A percentile compares a stretch with the other conserved stretches of the same genome.
Evolutionary conservation across 768 basidiomycete species (phyloP).

Genomic region (Tylopilus sp.): DNA sequence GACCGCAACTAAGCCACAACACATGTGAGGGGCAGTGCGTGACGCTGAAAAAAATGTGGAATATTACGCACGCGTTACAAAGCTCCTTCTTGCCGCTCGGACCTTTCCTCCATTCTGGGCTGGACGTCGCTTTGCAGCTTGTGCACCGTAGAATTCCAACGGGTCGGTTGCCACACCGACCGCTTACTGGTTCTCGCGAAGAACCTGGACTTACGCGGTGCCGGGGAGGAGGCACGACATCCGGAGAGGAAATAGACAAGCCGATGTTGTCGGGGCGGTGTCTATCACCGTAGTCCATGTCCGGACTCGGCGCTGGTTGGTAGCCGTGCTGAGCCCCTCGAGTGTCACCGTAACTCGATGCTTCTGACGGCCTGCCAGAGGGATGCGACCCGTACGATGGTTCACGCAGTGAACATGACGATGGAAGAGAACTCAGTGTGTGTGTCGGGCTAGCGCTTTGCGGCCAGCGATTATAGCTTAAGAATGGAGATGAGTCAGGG

Average conservation of each 20-base stretch:
- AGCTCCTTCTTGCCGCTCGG: slow-evolving; percentile 88
- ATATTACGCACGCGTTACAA: slow-evolving; percentile 78
- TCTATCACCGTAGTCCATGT: slow-evolving; percentile 36
- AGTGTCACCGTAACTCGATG: slow-evolving; percentile 25
- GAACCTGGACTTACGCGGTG: slow-evolving; percentile 54
- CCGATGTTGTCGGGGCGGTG: slow-evolving; percentile 31
- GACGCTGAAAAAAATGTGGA: slow-evolving; percentile 11
- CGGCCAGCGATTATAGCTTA: slow-evolving; percentile 31
- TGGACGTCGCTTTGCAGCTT: slow-evolving; percentile 76
- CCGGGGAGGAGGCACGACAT: slow-evolving; percentile 54
- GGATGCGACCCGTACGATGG: slow-evolving; percentile 24
- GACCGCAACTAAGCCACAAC: slow-evolving; percentile 59
- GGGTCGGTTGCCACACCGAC: slow-evolving; percentile 57
- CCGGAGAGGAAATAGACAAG: slow-evolving; percentile 30
- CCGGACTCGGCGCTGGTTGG: slow-evolving; percentile 37
- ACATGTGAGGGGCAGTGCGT: slow-evolving; percentile 19
- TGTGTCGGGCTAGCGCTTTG: slow-evolving; percentile 28
- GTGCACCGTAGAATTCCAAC: slow-evolving; percentile 69
- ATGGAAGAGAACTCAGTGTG: slow-evolving; percentile 20
- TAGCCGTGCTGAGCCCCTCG: slow-evolving; percentile 36
- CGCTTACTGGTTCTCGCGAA: slow-evolving; percentile 43
- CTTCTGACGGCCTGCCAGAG: slow-evolving; percentile 41
- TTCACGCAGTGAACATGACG: slow-evolving; percentile 31
- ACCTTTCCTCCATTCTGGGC: slow-evolving; percentile 91
- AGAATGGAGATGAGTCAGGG: slow-evolving; percentile 28